These are phyloP conservation scores for Colletotrichum cordylinicola DNA, from an alignment of 2,329 filamentous ascomycete genomes.

Conservation along the genomic window DNA sequence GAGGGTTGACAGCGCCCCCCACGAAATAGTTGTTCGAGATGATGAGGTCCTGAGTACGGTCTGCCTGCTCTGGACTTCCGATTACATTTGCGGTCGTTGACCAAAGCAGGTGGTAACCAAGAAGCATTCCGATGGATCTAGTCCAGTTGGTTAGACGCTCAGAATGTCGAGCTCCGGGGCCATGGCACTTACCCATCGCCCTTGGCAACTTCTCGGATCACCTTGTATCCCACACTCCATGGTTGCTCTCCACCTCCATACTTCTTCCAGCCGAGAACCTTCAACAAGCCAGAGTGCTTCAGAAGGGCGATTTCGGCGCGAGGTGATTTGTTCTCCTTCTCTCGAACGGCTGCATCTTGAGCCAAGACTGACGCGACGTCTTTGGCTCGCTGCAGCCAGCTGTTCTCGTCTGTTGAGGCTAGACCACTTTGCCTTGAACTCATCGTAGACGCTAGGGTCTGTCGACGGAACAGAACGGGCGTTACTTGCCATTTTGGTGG, in stretches of 20 bases:
- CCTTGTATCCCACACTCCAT: slow-evolving; percentile 59
- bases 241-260: slow-evolving; percentile 50
- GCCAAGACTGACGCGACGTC: slow-evolving; percentile 42
- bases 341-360: slow-evolving; percentile 37
- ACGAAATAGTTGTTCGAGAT: slow-evolving; percentile 70
- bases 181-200: slow-evolving; percentile 56
- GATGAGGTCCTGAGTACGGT: slow-evolving; percentile 61
- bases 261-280: slow-evolving; percentile 41
- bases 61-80: slow-evolving; percentile 64
- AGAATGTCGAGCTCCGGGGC: neutral
- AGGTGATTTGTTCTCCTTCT: slow-evolving; percentile 45
- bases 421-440: slow-evolving; percentile 41
- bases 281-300: slow-evolving; percentile 45
- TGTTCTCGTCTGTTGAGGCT: slow-evolving; percentile 30
- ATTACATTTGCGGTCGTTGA: slow-evolving; percentile 65
- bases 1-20: slow-evolving; percentile 69
- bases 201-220: slow-evolving; percentile 67
- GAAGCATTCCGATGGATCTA: slow-evolving; percentile 67
- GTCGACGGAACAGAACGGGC: slow-evolving; percentile 24
- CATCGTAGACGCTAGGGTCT: slow-evolving; percentile 42
- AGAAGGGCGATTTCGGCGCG: slow-evolving; percentile 44
- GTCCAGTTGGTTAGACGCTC: neutral
- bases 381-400: slow-evolving; percentile 43
- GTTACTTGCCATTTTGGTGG: slow-evolving; percentile 15
- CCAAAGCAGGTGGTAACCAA: slow-evolving; percentile 71